Conservation (phyloP, 768 basidiomycete genomes). For the Mrakia gelida region DNA sequence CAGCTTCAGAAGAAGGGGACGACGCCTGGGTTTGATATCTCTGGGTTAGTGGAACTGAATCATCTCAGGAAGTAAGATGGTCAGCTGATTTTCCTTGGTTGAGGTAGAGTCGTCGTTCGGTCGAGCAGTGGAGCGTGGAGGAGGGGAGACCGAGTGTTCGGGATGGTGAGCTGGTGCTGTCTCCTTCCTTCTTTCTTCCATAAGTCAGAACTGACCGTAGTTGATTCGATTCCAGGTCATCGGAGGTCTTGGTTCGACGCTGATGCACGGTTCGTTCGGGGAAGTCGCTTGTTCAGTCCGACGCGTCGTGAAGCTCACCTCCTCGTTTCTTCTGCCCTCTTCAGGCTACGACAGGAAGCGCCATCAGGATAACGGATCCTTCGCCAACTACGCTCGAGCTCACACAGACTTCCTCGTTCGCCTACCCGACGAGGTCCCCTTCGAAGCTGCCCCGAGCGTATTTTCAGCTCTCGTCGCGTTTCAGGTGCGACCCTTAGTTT, state of each 20-base stretch:
- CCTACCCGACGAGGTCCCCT: not conserved
- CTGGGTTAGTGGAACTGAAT: not conserved
- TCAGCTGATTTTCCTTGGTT: not conserved
- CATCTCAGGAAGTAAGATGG: not conserved
- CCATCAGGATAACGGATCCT: not conserved
- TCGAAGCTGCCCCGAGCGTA: not conserved
- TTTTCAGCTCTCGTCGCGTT: not conserved
- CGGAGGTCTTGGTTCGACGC: not conserved
- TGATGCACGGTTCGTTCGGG: not conserved
- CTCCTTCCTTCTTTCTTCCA: not conserved
- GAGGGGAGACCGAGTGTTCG: not conserved
- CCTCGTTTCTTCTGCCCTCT: not conserved
- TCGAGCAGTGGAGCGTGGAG: not conserved
- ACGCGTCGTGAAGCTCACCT: not conserved
- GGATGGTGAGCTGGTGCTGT: not conserved
- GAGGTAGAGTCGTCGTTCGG: not conserved
- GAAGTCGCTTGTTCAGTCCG: not conserved
- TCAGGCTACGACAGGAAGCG: not conserved
- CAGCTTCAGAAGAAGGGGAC: constrained; percentile 7
- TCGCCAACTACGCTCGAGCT: not conserved
- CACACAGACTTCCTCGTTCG: not conserved
- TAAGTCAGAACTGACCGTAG: not conserved
- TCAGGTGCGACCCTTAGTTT: not conserved
- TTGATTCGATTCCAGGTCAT: not conserved
- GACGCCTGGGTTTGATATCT: not conserved